Percentiles rank a stretch among this genome's conserved stretches.
Conservation (phyloP, 768 basidiomycete species). For the Amanita pallidorosea region DNA sequence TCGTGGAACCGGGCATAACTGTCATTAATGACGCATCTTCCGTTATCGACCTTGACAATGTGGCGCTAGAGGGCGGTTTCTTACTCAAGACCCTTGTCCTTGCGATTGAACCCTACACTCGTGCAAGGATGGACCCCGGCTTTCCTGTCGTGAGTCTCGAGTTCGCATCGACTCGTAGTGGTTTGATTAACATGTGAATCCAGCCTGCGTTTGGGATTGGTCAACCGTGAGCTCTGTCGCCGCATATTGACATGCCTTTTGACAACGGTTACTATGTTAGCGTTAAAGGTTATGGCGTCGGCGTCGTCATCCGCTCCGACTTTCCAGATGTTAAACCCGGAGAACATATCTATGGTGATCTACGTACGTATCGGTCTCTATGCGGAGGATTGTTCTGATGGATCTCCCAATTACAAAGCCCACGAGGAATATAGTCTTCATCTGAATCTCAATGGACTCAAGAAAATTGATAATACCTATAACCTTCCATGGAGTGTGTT, state of each 20-base stretch:
- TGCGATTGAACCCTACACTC: constrained; percentile 32
- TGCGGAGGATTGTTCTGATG: not conserved
- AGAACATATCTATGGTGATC: constrained; percentile 27
- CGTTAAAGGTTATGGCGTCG: constrained; percentile 26
- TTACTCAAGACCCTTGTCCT: constrained; percentile 39
- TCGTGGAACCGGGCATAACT: constrained; percentile 34
- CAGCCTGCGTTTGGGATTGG: constrained; percentile 21
- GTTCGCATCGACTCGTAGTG: too few species aligned
- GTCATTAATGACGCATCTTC: constrained; percentile 30
- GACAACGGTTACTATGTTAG: constrained; percentile 8
- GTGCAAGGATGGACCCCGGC: constrained; percentile 24
- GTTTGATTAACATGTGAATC: not conserved
- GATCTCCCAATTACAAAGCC: constrained; percentile 9
- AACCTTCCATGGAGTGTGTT: constrained; percentile 31
- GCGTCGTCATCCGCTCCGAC: constrained; percentile 33
- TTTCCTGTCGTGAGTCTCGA: constrained; percentile 13
- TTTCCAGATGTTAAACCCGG: constrained; percentile 20
- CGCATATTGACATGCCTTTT: not conserved
- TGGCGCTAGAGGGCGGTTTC: constrained; percentile 32
- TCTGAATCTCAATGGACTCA: constrained; percentile 8
- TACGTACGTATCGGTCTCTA: constrained; percentile 14
- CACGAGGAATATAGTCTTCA: constrained; percentile 25
- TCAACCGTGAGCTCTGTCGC: constrained; percentile 20
- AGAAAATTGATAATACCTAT: constrained; percentile 22
- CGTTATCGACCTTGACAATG: constrained; percentile 40